Base-by-base conservation (phyloP, 202 grass and related monocot species). In the Schoenoplectus tabernaemontani region DNA sequence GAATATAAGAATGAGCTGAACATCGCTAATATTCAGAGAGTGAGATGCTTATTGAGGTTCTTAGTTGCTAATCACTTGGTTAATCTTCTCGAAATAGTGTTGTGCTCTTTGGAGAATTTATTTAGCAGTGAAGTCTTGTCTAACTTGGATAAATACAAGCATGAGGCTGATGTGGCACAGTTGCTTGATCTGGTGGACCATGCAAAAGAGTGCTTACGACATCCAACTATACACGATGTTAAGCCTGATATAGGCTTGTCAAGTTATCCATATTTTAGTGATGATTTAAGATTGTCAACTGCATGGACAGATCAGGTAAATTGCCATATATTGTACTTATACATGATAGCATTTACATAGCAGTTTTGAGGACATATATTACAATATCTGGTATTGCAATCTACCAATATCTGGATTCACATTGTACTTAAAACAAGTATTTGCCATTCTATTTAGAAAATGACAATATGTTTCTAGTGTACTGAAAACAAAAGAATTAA, bases 71-170 rank as follows among this genome's bases (percentile, higher is more conserved):
- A 91, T 33, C n/a, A 89, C 57, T 90, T 91, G 80, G 51, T 81
- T 54, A 89, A 81, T 85, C 76, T 99, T 83, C 79, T 99, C 15
- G 88, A 89, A 88, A 86, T 87, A 79, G 86, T 99, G 65, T 39
- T 96, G 15, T 85, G 78, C 37, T 89, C 83, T 69, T 82, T 89
- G 76, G 88, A 96, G 9, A 88, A 65, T 79, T 79, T 82, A 41
- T 73, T 91, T 80, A 79, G 69, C 15, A 78, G 76, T 23, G 89
- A 95, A 44, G 24, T 88, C 47, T 79, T 95, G 78, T 90, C 83
- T 57, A 87, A 88, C 51, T 71, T 90, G 78, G 90, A 96, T 44
- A 88, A 22, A 23, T 78, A 88, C 57, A 82, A 80, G 24, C 70
- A 92, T 71, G 86, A 91, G 89, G 59, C 60, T 85, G 86, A 91